Base-by-base conservation (phyloP, 148 eudicot genomes). In the Heliamphora exappendiculata region DNA sequence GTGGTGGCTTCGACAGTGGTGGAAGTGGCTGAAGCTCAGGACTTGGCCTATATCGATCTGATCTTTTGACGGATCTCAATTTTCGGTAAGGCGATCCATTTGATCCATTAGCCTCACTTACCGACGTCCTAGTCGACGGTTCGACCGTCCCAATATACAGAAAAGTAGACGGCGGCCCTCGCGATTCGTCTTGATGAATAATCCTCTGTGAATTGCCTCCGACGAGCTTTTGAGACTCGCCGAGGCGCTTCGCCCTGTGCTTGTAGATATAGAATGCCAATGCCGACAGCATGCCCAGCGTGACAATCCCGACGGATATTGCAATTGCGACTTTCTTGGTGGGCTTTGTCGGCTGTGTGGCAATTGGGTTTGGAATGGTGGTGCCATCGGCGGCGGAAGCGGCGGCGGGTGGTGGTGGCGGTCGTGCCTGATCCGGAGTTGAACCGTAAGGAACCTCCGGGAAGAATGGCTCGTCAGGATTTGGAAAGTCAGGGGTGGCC, bases 11-110 rank as follows among this genome's bases (percentile, higher is more conserved):
- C 36, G 76, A 74, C 65, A 93, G 57, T 20, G 95, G 98, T 20
- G 97, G 98, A 67, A 91, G 86, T 1, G 98, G 97, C 71, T 90
- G 94, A 63, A 90, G 89, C 10, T 90, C 97, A 17, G 98, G 97
- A 60, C 95, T 91, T 1, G 98, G 98, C 77, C 94, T 74, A 67
- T 91, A 91, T 42, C 94, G 83, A 26, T 90, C 89, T 7, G 90
- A 80, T 63, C 79, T 83, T 55, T 84, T 91, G 1, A 50, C 79
- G 0, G 96, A 68, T 75, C 74, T 86, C 63, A 93, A 80, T 81
- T 88, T 88, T 75, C 85, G 80, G 81, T 93, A 91, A 26, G 98
- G 98, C 34, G 98, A 93, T 47, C 78, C 87, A 78, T 86, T 89
- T 0, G 78, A 84, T 13, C 53, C 70, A 34, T 81, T 83, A 0